Evolutionary conservation across 2,329 filamentous ascomycete species (phyloP), one percentile per base, ranked within the genome.

Genomic region (Penicillium thymicola): DNA sequence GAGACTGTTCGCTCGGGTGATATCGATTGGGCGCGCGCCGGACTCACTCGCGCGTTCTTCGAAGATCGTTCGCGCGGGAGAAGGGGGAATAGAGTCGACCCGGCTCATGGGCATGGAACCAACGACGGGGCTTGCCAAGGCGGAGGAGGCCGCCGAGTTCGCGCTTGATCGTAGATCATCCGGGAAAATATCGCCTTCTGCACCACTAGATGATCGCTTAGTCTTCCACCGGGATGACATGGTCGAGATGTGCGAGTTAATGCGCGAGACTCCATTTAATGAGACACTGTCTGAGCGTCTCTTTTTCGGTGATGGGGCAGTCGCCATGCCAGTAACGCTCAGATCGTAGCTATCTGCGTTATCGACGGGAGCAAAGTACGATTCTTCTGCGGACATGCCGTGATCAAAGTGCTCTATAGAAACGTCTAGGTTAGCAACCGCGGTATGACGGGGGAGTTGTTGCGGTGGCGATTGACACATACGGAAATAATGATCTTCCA

Each of bases 401-500:
- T 70, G 65, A 43, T 75, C 73, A 51, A 75, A 74, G 48, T 75
- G 68, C 48, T 74, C 73, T 75, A 54, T 41, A 45, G 37, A 10
- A 34, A 34, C 7, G 13, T 13, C 13, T 14, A 14, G 14, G 41
- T 55, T 52, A 55, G 48, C 21, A 59, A 54, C 61, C 55, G 38
- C 14, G 2, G 25, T 16, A 34, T n/a, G 7, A 11, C 32, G 7
- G 10, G 16, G 8, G 13, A 25, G 9, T 43, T 18, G 18, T 25
- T n/a, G 25, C 37, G 37, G 30, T 18, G 9, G 27, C 43, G 41
- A 45, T 52, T 30, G 28, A 54, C 49, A 85, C 88, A 76, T 85
- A 92, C 90, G 91, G 67, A 90, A 82, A 73, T 89, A 93, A 67
- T 86, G 81, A 66, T 81, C 76, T 57, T 82, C 79, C 28, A 81